phyloP scores from a whole-genome alignment of 2,329 filamentous ascomycete genomes.

The Hirsutella thompsonii region DNA sequence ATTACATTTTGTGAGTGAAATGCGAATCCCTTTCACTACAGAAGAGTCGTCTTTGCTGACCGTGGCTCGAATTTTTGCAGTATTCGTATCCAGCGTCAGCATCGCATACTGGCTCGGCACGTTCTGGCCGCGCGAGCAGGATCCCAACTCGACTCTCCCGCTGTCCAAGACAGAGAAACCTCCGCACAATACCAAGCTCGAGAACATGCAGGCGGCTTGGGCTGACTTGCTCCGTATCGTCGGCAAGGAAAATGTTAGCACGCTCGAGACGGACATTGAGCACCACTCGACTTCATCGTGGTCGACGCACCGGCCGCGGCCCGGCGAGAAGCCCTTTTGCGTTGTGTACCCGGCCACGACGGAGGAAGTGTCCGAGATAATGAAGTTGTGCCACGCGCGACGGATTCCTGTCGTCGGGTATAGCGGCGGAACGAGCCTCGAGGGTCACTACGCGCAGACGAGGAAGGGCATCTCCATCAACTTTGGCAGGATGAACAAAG shows the following conservation, averaged over 20 bases:
- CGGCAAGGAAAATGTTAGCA: conserved; percentile 53
- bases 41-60: conserved; percentile 1
- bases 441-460: conserved; percentile 80
- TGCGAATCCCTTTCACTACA: background rate
- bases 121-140: conserved; percentile 34
- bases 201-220: conserved; percentile 58
- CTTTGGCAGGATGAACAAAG: conserved; percentile 73
- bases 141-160: conserved; percentile 45
- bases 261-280: conserved; percentile 38
- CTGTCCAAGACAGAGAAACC: conserved; percentile 37
- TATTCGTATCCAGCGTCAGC: conserved; percentile 36
- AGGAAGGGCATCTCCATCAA: conserved; percentile 75
- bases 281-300: conserved; percentile 48
- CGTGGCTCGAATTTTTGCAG: conserved; percentile 16
- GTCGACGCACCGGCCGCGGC: conserved; percentile 42
- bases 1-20: conserved; percentile 42
- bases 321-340: conserved; percentile 45
- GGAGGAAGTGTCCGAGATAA: conserved; percentile 72
- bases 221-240: conserved; percentile 53
- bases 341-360: conserved; percentile 68
- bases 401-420: conserved; percentile 78
- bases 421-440: conserved; percentile 77
- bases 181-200: conserved; percentile 43
- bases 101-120: conserved; percentile 48
- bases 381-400: conserved; percentile 75